A percentile compares a stretch with the other conserved stretches of the same genome.
Evolutionary conservation across 371 early-diverging fungal genomes (phyloP).

Genomic region (Haplosporangium sp.): DNA sequence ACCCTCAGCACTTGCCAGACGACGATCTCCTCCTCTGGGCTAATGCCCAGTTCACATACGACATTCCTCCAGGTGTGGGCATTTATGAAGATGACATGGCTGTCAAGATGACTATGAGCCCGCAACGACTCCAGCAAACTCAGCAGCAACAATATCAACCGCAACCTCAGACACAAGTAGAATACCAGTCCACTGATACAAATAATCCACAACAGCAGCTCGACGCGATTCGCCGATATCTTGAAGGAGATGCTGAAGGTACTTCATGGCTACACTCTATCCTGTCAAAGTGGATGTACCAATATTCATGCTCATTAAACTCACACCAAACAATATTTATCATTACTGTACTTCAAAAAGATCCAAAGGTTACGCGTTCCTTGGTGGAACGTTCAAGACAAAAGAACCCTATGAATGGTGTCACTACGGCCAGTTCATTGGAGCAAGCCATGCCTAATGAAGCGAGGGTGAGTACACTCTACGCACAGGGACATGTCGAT

Average conservation of each 20-base stretch:
- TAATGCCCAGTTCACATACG: slow-evolving; percentile 78
- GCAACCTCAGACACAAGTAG: slow-evolving; percentile 15
- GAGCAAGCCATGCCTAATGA: slow-evolving; percentile 12
- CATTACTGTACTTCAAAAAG: slow-evolving; percentile 3
- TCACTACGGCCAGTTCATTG: slow-evolving; percentile 4
- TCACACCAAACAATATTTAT: neutral
- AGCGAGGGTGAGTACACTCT: slow-evolving; percentile 5
- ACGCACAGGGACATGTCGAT: slow-evolving; percentile 17
- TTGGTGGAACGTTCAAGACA: slow-evolving; percentile 39
- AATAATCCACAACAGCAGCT: slow-evolving; percentile 36
- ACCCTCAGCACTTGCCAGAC: slow-evolving; percentile 44
- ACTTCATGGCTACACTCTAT: neutral
- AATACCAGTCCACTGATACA: slow-evolving; percentile 24
- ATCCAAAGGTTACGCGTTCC: slow-evolving; percentile 26
- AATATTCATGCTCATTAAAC: neutral
- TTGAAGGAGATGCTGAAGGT: slow-evolving; percentile 28
- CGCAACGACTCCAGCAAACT: slow-evolving; percentile 28
- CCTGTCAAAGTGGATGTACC: neutral
- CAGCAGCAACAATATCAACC: slow-evolving; percentile 19
- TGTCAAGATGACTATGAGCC: slow-evolving; percentile 33
- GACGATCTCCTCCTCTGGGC: slow-evolving; percentile 77
- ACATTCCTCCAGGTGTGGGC: slow-evolving; percentile 54
- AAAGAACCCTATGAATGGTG: slow-evolving; percentile 20
- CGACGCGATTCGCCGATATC: slow-evolving; percentile 41
- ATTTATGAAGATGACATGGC: slow-evolving; percentile 45